phyloP scores from a whole-genome alignment of 164 flowering plant species.

The Nymphaea colorata region DNA sequence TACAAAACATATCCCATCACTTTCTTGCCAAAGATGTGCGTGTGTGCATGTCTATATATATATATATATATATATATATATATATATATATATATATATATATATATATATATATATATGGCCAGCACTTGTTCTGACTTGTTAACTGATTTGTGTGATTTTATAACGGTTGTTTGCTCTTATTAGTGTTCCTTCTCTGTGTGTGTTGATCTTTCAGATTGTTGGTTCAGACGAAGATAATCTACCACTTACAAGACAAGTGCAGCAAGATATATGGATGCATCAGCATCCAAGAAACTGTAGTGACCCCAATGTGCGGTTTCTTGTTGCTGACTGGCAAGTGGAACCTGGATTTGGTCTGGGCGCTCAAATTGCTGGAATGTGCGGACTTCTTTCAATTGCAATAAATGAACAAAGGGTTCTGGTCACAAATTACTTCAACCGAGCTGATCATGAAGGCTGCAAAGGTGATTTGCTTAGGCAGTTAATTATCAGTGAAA shows the following conservation, averaged over 20 bases:
- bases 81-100: no score
- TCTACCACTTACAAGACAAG: slow-evolving; percentile 71
- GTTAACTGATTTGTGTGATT: no score
- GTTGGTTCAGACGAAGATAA: slow-evolving; percentile 80
- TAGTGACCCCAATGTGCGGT: slow-evolving; percentile 41
- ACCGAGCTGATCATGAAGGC: slow-evolving; percentile 91
- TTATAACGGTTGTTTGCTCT: no score
- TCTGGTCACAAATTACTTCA: slow-evolving; percentile 71
- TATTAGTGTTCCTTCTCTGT: no score
- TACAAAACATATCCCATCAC: no score
- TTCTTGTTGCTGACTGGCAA: slow-evolving; percentile 94
- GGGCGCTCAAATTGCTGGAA: slow-evolving; percentile 90
- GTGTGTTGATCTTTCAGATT: slow-evolving; percentile 30
- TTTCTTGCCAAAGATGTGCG: no score
- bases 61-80: no score
- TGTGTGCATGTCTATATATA: no score
- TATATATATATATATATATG: no score
- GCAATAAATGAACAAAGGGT: slow-evolving; percentile 72
- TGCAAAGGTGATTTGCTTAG: slow-evolving; percentile 49
- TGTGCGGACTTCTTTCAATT: slow-evolving; percentile 84
- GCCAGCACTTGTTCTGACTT: no score
- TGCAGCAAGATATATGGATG: slow-evolving; percentile 76
- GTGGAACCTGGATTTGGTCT: slow-evolving; percentile 77
- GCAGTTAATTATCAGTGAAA: no score
- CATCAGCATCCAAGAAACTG: slow-evolving; percentile 81